phyloP scores from a whole-genome alignment of 108 stramenopile species.

The Skeletonema menzelii region DNA sequence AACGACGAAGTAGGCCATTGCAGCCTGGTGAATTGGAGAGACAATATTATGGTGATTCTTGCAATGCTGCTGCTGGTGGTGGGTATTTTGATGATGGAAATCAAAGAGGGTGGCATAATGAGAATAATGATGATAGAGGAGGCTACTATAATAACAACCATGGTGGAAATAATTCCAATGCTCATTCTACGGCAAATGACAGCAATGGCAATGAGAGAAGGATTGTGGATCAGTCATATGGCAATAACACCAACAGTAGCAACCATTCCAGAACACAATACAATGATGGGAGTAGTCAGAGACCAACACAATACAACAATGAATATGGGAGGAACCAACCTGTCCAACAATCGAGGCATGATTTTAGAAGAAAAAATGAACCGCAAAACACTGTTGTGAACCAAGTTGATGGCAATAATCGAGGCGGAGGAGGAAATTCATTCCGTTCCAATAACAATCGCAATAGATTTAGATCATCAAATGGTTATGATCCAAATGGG shows the following conservation, averaged over 20 bases:
- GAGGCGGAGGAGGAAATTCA: background rate
- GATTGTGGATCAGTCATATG: too few species aligned
- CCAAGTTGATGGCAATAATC: background rate
- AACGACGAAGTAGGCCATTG: slow-evolving; percentile 16
- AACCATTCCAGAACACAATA: too few species aligned
- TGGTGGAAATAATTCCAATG: background rate
- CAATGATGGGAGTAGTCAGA: background rate
- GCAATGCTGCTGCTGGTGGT: background rate
- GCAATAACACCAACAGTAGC: background rate
- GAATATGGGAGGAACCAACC: background rate
- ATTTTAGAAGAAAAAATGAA: background rate
- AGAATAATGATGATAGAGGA: background rate
- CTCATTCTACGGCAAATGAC: background rate
- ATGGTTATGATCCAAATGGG: background rate
- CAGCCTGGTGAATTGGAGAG: slow-evolving; percentile 49
- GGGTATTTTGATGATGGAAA: background rate
- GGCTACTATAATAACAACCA: background rate
- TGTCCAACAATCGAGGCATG: background rate
- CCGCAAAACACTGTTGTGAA: background rate
- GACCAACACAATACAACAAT: background rate
- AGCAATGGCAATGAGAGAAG: too few species aligned
- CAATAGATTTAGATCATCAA: background rate
- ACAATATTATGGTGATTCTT: slow-evolving; percentile 19
- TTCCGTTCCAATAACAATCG: background rate
- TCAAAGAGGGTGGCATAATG: background rate